Evolutionary conservation across 768 basidiomycete species (phyloP).

Genomic region (Galerina sulciceps): DNA sequence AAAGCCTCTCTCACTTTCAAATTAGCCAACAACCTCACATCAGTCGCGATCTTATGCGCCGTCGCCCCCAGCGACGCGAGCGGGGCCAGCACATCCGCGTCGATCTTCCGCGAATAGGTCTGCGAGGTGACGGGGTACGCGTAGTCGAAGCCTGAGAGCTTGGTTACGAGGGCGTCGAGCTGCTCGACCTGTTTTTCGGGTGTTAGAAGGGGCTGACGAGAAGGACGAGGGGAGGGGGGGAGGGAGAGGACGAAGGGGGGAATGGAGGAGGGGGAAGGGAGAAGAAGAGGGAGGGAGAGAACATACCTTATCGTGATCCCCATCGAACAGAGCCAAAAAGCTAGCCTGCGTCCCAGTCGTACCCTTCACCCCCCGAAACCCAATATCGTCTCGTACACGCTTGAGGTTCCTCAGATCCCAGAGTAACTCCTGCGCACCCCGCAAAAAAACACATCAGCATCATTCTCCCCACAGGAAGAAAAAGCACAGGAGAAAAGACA

Average conservation of each 20-base stretch:
- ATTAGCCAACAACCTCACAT: slow-evolving; percentile 91
- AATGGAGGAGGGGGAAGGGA: too few relatives aligned
- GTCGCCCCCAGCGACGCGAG: slow-evolving; percentile 91
- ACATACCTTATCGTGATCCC: slow-evolving; percentile 90
- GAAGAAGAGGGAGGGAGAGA: too few relatives aligned
- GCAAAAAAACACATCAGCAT: background rate
- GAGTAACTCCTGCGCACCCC: slow-evolving; percentile 71
- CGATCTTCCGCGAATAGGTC: slow-evolving; percentile 98
- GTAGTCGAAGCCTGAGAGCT: slow-evolving; percentile 90
- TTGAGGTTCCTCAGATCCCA: slow-evolving; percentile 96
- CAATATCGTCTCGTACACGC: slow-evolving; percentile 88
- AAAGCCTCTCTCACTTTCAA: too few relatives aligned
- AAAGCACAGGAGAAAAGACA: too few relatives aligned
- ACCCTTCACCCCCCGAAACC: slow-evolving; percentile 99
- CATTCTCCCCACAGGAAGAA: too few relatives aligned
- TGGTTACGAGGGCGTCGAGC: slow-evolving; percentile 87
- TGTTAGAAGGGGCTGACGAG: too few relatives aligned
- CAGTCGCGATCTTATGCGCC: slow-evolving; percentile 97
- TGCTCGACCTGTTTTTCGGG: slow-evolving; percentile 94
- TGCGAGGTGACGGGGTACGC: slow-evolving; percentile 98
- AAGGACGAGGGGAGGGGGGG: too few relatives aligned
- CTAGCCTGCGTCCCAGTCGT: slow-evolving; percentile 98
- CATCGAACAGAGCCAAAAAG: slow-evolving; percentile 92
- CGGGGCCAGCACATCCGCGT: slow-evolving; percentile 89
- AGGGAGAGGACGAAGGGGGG: too few relatives aligned